Evolutionary conservation across 805 yeast species (phyloP).

Genomic region (Jamesozyma lodderae): DNA sequence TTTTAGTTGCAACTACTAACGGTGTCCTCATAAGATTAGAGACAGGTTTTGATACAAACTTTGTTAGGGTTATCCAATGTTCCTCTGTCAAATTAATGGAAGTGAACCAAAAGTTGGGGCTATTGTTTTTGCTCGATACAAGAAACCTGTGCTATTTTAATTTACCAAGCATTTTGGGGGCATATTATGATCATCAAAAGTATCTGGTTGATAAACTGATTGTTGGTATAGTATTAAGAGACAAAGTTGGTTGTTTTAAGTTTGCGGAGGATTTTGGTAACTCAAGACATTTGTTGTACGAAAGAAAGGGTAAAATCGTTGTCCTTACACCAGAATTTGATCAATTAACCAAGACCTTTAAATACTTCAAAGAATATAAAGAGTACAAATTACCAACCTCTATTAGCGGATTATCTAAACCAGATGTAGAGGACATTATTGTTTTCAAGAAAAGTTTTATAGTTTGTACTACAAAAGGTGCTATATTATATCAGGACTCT

Average conservation of each 20-base stretch:
- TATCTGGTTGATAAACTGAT: constrained; percentile 29
- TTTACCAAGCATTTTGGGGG: constrained; percentile 51
- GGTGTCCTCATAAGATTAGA: constrained; percentile 49
- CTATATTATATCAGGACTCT: constrained; percentile 46
- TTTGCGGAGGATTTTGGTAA: constrained; percentile 59
- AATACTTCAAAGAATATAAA: constrained; percentile 38
- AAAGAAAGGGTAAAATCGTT: constrained; percentile 42
- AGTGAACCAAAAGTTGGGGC: constrained; percentile 38
- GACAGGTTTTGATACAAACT: constrained; percentile 6
- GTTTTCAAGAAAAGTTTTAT: constrained; percentile 60
- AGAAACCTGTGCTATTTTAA: constrained; percentile 53
- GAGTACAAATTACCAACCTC: constrained; percentile 46
- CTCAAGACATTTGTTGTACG: constrained; percentile 48
- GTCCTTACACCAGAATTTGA: constrained; percentile 33
- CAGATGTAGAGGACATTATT: constrained; percentile 52
- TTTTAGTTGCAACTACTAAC: constrained; percentile 49
- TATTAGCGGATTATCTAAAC: constrained; percentile 45
- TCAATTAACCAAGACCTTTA: constrained; percentile 24
- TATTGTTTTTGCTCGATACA: constrained; percentile 51
- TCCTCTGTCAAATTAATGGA: constrained; percentile 48
- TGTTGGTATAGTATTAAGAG: constrained; percentile 44
- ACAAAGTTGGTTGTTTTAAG: constrained; percentile 52
- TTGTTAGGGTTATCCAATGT: constrained; percentile 27
- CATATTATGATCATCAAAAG: constrained; percentile 39
- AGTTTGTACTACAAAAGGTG: constrained; percentile 57